These are phyloP conservation scores for Alternaria sp. DNA, from an alignment of 2,329 filamentous ascomycete species.

Conservation along the genomic window DNA sequence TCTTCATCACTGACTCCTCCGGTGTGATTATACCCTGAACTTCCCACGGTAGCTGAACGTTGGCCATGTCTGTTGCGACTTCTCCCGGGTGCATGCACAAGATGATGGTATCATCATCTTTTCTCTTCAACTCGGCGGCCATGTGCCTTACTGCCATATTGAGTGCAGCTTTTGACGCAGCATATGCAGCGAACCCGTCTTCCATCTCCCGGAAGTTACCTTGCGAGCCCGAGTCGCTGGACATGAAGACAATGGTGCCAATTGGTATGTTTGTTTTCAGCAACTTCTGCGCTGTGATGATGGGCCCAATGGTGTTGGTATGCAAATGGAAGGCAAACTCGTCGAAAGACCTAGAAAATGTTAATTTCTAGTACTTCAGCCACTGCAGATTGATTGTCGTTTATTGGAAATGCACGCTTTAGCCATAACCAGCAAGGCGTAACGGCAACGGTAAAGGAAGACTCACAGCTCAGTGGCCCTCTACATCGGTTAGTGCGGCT, in stretches of 20 bases:
- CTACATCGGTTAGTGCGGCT: conserved; percentile 45
- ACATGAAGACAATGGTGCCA: conserved; percentile 62
- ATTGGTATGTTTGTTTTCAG: conserved; percentile 56
- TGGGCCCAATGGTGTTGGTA: conserved; percentile 66
- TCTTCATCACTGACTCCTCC: conserved; percentile 57
- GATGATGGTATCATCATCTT: conserved; percentile 57
- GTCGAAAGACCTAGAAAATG: conserved; percentile 54
- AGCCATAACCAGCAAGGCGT: conserved; percentile 25
- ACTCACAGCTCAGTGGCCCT: conserved; percentile 59
- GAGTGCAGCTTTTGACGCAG: conserved; percentile 63
- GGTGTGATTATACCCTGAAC: conserved; percentile 60
- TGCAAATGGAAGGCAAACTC: conserved; percentile 62
- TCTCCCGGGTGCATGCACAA: conserved; percentile 65
- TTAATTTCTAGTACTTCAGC: conserved; percentile 10
- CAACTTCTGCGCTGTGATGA: conserved; percentile 61
- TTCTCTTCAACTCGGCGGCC: conserved; percentile 61
- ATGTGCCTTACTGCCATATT: conserved; percentile 64
- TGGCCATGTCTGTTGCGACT: conserved; percentile 63
- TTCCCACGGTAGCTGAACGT: conserved; percentile 59
- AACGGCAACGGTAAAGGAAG: conserved; percentile 16
- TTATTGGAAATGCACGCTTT: conserved; percentile 25
- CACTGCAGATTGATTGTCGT: conserved; percentile 9
- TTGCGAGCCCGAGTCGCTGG: conserved; percentile 62
- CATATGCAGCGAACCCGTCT: conserved; percentile 65
- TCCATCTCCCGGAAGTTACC: conserved; percentile 60